Percentiles rank a stretch among this genome's conserved stretches.
Evolutionary conservation across 2,329 filamentous ascomycete genomes (phyloP).

Genomic region (Sporothrix globosa): DNA sequence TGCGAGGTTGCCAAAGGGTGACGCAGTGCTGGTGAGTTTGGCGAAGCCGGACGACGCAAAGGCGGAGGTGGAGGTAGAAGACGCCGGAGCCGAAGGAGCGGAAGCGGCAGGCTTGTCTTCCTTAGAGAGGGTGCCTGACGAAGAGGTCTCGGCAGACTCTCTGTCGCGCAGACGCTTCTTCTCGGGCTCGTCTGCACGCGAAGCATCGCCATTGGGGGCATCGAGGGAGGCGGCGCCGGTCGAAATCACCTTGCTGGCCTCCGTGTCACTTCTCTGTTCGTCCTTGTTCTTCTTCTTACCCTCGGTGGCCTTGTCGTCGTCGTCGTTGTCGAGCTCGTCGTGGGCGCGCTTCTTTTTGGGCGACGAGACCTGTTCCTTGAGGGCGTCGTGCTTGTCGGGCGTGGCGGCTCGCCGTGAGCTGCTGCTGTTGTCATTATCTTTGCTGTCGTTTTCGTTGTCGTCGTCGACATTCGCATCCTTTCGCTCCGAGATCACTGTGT

Average conservation of each 20-base stretch:
- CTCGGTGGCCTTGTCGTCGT: constrained; percentile 44
- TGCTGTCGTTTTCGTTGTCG: constrained; percentile 34
- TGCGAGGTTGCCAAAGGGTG: constrained; percentile 63
- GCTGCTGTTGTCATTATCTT: constrained; percentile 37
- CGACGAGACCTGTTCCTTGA: constrained; percentile 58
- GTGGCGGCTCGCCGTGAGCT: constrained; percentile 32
- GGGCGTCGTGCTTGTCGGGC: constrained; percentile 42
- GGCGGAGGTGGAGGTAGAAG: constrained; percentile 50
- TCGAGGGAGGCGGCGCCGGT: constrained; percentile 50
- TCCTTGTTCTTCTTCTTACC: constrained; percentile 48
- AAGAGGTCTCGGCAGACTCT: background rate
- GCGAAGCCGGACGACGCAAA: constrained; percentile 72
- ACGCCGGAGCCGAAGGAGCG: constrained; percentile 48
- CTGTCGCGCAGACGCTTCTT: constrained; percentile 66
- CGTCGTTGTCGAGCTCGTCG: constrained; percentile 59
- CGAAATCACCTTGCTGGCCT: background rate
- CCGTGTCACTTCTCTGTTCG: constrained; percentile 39
- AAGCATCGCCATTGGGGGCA: constrained; percentile 6
- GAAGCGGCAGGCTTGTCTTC: constrained; percentile 22
- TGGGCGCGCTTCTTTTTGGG: constrained; percentile 69
- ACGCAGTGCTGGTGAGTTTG: constrained; percentile 64
- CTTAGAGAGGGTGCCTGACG: background rate
- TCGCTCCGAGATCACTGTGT: constrained; percentile 64
- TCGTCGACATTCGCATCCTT: constrained; percentile 37
- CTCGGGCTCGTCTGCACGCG: constrained; percentile 58